phyloP scores from a whole-genome alignment of 2,329 filamentous ascomycete species.

The Stagonosporopsis chrysanthemi region DNA sequence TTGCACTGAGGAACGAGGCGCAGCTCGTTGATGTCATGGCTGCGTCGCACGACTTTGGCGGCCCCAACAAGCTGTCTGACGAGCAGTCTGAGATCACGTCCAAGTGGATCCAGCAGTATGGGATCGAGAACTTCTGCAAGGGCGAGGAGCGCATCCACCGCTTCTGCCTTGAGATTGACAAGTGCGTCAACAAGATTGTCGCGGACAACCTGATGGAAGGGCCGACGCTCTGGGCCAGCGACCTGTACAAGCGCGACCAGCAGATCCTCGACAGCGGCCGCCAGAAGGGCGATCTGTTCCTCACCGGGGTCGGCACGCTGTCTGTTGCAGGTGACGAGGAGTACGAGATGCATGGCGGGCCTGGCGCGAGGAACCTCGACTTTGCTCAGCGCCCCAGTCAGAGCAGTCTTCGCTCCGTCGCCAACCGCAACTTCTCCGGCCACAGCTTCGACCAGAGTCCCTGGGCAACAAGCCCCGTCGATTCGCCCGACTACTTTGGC shows the following conservation, averaged over 20 bases:
- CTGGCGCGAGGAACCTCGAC: conserved; percentile 53
- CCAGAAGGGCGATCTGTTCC: conserved; percentile 58
- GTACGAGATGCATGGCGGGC: conserved; percentile 50
- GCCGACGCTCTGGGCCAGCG: conserved; percentile 90
- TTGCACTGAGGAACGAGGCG: conserved; percentile 80
- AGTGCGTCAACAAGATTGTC: conserved; percentile 83
- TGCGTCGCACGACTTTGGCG: conserved; percentile 81
- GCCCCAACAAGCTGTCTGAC: conserved; percentile 94
- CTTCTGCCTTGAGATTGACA: conserved; percentile 89
- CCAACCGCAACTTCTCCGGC: conserved; percentile 70
- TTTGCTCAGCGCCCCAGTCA: conserved; percentile 61
- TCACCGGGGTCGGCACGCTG: conserved; percentile 57
- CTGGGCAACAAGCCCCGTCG: conserved; percentile 69
- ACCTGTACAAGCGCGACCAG: conserved; percentile 82
- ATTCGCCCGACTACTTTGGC: conserved; percentile 76
- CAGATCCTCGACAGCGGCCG: conserved; percentile 62
- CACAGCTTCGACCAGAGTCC: conserved; percentile 74
- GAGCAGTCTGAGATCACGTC: conserved; percentile 87
- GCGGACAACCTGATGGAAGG: conserved; percentile 84
- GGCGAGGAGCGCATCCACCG: conserved; percentile 95
- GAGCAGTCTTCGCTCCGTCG: conserved; percentile 65
- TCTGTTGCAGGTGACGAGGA: conserved; percentile 58
- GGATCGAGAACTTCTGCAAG: conserved; percentile 90
- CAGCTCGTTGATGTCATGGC: conserved; percentile 89
- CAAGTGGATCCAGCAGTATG: conserved; percentile 81